Conservation (phyloP, 2,329 filamentous ascomycete species). For the Cytospora leucostoma region DNA sequence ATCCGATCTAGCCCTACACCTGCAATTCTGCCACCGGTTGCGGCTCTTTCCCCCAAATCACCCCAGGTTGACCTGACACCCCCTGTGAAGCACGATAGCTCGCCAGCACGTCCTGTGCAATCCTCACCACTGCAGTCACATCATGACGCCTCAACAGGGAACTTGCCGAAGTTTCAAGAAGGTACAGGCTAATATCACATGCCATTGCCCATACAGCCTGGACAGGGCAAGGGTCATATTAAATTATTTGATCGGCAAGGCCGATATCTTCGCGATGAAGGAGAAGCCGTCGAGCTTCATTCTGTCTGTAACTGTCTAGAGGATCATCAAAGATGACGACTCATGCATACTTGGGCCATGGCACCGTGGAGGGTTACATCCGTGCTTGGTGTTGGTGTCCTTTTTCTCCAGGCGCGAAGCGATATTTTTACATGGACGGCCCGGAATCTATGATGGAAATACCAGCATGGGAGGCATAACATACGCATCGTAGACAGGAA, state of each 20-base stretch:
- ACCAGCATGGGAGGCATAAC: slow-evolving; percentile 9
- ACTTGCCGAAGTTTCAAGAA: neutral
- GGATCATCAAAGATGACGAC: neutral
- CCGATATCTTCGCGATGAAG: neutral
- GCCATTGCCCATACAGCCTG: too few relatives aligned
- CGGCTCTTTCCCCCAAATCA: slow-evolving; percentile 59
- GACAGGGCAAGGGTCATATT: neutral
- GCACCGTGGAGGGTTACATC: neutral
- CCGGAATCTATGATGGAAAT: neutral
- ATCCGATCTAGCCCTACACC: slow-evolving; percentile 38
- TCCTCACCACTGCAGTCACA: slow-evolving; percentile 15
- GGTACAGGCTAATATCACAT: neutral
- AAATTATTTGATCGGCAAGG: neutral
- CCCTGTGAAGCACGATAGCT: slow-evolving; percentile 55
- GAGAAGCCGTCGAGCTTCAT: neutral
- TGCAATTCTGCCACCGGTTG: slow-evolving; percentile 58
- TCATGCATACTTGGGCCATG: neutral
- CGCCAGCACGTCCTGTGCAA: slow-evolving; percentile 17
- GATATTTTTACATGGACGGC: too few relatives aligned
- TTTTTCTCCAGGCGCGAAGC: neutral
- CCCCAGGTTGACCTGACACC: slow-evolving; percentile 60
- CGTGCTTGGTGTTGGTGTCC: neutral
- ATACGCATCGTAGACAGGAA: slow-evolving; percentile 12
- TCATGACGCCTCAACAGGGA: neutral
- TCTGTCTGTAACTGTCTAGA: neutral